Evolutionary conservation across 306 rosid genomes (phyloP), one percentile per base, ranked within the genome.

Genomic region (Quercus dentata): DNA sequence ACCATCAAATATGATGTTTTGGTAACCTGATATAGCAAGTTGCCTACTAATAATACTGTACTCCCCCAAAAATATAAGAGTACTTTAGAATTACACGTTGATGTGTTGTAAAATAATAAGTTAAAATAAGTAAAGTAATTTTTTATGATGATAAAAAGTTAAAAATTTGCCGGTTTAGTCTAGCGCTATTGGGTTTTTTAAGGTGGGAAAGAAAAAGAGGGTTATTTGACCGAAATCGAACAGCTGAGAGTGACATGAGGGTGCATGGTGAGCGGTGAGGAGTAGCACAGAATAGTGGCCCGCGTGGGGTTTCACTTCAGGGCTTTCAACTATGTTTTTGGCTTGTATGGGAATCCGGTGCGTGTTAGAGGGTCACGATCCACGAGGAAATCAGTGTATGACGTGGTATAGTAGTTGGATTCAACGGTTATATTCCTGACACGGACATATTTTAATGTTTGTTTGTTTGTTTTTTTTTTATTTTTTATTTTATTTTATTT

Each of bases 371-470:
- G n/a, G 30, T 54, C 67, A n/a, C 77, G 27, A 23, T 31, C 52
- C 83, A 80, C 81, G 79, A 59, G 85, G 73, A 41, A 30, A 78
- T 79, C 82, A 70, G 20, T 10, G 2, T 12, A 33, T 83, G 87
- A 83, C 82, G 78, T 79, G 89, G 84, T 61, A 12, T 76, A 19
- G 31, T 69, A 76, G 86, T 88, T 88, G 86, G 79, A 79, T 54
- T 69, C 87, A 83, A 85, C 88, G 82, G 87, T 79, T 77, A 7
- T 41, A 31, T 51, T 74, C 78, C 27, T 56, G 76, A 56, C 76
- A 44, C 46, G 21, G 44, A 5, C 63, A 3, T 38, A 49, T 30
- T 17, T 31, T 5, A 23, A 23, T 23, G 25, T 11, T 5, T 30
- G 71, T 31, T 31, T 31, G 6, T 52, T 65, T 56, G 25, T 44